Evolutionary conservation across 2,329 filamentous ascomycete genomes (phyloP), one percentile per base, ranked within the genome.

Genomic region (Monosporascus ibericus): DNA sequence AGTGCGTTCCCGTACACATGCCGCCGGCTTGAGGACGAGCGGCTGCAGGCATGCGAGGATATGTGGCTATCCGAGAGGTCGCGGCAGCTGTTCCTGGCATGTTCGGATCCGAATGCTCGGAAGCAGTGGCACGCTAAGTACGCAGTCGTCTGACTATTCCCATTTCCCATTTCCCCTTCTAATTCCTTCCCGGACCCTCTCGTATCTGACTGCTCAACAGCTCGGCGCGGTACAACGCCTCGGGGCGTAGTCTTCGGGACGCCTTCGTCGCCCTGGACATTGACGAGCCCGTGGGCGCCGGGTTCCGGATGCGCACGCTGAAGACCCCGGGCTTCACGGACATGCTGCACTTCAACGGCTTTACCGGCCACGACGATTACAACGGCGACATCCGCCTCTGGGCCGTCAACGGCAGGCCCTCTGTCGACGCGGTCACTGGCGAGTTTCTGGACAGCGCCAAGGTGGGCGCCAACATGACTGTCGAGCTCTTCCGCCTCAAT

Each of bases 231-330:
- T 54, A 65, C 6, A 69, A 71, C 44, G 30, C 59, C 15, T 61
- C 62, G 0, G 67, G 57, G 0, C 66, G 65, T 2, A 66, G 68
- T 1, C 52, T 58, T 3, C 55, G 53, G 17, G 70, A 72, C 51
- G 62, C 65, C 4, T 49, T 72, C 17, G 51, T 70, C 3, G 64
- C 58, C 3, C 22, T 71, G 9, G 59, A 71, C 20, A 59, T 71
- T 17, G 68, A 72, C 48, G 63, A 60, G 36, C 63, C 62, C 2
- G 20, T 37, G 14, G 58, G 51, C 1, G 36, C 51, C 1, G 53
- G 57, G 2, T 63, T 67, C 22, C 49, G 58, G 3, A 47, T 58
- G 17, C 64, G 61, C 2, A 44, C 49, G 1, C 55, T 72, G 14
- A 50, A 54, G 7, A 69, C 63, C 1, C 52, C 59, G 0, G 64